Evolutionary conservation across 2,329 filamentous ascomycete genomes (phyloP).

Genomic region (Penicillium sp.): DNA sequence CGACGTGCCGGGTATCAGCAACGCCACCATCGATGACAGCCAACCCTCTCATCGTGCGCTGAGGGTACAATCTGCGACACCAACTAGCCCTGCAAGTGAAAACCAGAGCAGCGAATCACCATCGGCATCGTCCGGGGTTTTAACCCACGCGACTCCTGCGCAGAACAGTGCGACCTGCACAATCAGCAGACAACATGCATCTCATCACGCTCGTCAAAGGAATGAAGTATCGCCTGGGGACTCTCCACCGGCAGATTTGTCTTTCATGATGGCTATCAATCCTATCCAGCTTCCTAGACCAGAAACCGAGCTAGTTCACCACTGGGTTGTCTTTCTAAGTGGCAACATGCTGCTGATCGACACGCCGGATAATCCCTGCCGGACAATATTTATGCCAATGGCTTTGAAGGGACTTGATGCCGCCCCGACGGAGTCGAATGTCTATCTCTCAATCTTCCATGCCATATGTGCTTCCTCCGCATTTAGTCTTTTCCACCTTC

Average conservation of each 20-base stretch:
- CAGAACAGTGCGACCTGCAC: neutral
- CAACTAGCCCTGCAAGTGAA: neutral
- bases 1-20: neutral
- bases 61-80: neutral
- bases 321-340: conserved; percentile 35
- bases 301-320: conserved; percentile 32
- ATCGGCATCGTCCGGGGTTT: neutral
- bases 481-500: conserved; percentile 31
- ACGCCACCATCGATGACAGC: neutral
- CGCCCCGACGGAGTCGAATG: conserved; percentile 21
- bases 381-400: conserved; percentile 32
- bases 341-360: conserved; percentile 36
- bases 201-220: neutral
- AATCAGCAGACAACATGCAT: neutral
- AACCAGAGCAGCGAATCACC: neutral
- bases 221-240: neutral
- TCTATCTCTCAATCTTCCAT: conserved; percentile 35
- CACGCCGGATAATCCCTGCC: conserved; percentile 33
- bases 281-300: conserved; percentile 13
- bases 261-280: conserved; percentile 9
- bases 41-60: neutral
- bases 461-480: conserved; percentile 31
- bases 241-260: neutral
- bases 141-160: neutral
- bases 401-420: conserved; percentile 24